Base-by-base conservation (phyloP, 1,139 yeast species). In the Pichia sp. region DNA sequence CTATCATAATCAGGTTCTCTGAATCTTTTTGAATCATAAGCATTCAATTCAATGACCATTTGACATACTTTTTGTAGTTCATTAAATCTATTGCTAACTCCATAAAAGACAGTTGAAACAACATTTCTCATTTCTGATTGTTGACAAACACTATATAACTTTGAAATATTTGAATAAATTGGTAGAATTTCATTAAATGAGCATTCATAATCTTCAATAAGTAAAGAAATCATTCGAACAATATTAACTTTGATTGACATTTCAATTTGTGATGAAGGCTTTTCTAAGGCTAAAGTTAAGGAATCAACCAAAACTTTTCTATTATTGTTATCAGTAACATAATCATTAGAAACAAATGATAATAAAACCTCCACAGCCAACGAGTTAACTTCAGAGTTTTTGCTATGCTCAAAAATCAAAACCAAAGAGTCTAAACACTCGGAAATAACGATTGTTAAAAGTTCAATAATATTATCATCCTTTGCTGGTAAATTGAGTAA, bases 1-100 rank as follows among this genome's bases (percentile, higher is more conserved):
- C 77, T 77, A 54, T 83, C 93, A 67, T 84, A 93, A 68, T 95
- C 96, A 44, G 87, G 84, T 58, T 86, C 89, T 45, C 81, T 84
- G 56, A 89, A 71, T 54, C 89, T 76, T 46, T 72, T 77, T 1
- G 67, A 64, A 0, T 90, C 80, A 62, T 73, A 87, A 0, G 96
- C 75, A 65, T 91, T 91, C 56, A 93, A 70, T 36, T 82, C 88
- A 4, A 70, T 71, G 14, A 89, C 65, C 25, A 90, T 66, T 14
- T 52, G 54, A 2, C 85, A 79, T 30, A 82, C 78, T 9, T 70
- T 66, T 25, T 67, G 63, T 42, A 79, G 69, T 10, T 75, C 76
- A 1, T 63, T 62, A 54, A 80, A 79, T 54, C 76, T 77, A 2
- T 64, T 64, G 13, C 93, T 90, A 54, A 91, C 74, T 29, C 80